Evolutionary conservation across 768 basidiomycete species (phyloP).

Genomic region (Postia placenta): DNA sequence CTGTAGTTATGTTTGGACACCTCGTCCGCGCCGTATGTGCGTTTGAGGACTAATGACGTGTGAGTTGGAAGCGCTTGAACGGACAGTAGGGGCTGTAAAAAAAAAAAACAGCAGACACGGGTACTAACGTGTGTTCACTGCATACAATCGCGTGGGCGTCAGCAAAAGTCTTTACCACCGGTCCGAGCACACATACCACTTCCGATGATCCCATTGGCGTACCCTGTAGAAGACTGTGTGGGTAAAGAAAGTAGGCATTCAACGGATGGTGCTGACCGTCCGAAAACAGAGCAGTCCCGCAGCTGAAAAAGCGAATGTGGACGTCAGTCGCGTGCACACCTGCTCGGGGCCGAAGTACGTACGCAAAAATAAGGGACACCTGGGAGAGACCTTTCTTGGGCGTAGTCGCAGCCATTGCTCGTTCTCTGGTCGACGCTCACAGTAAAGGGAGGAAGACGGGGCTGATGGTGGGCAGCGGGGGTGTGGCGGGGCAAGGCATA

Average conservation of each 20-base stretch:
- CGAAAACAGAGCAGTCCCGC: conserved; percentile 84
- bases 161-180: not conserved
- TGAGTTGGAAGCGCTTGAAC: not conserved
- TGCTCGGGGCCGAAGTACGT: conserved; percentile 21
- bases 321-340: no score
- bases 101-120: no score
- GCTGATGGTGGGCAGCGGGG: not conserved
- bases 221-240: conserved; percentile 38
- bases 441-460: conserved; percentile 5
- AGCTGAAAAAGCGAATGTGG: conserved; percentile 35
- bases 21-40: conserved; percentile 57
- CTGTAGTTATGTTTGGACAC: conserved; percentile 52
- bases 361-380: conserved; percentile 86
- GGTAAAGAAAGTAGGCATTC: not conserved
- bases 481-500: not conserved
- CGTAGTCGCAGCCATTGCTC: not conserved
- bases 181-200: conserved; percentile 52
- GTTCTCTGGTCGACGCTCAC: conserved; percentile 4
- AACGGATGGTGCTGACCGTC: conserved; percentile 45
- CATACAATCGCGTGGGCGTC: not conserved
- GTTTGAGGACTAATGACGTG: conserved; percentile 22
- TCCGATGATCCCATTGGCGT: conserved; percentile 77
- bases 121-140: conserved; percentile 67
- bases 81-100: no score
- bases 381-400: conserved; percentile 30